These are phyloP conservation scores for Rhododendron ovatum DNA, from an alignment of 148 eudicot genomes.

Conservation along the genomic window DNA sequence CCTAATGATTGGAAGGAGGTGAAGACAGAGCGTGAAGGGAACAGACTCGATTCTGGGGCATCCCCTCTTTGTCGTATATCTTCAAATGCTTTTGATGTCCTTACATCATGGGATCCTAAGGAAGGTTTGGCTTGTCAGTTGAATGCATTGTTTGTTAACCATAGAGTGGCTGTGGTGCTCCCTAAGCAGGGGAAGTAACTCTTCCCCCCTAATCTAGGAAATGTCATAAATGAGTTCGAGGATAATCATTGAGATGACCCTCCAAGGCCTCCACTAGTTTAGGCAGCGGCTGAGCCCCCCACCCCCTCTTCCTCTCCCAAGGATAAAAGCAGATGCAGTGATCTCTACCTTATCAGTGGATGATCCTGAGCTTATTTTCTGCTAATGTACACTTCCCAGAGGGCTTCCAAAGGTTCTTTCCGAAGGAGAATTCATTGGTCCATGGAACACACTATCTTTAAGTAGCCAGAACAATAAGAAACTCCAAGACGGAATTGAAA, in stretches of 20 bases:
- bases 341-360: background rate
- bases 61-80: background rate
- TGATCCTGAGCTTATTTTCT: background rate
- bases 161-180: background rate
- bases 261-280: background rate
- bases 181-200: background rate
- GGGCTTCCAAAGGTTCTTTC: background rate
- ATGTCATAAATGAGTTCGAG: background rate
- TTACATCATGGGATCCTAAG: background rate
- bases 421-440: background rate
- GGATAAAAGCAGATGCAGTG: background rate
- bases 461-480: background rate
- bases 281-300: background rate
- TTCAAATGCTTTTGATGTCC: background rate
- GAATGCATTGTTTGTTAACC: background rate
- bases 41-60: background rate
- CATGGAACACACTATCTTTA: background rate
- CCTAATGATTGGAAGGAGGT: background rate
- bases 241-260: background rate
- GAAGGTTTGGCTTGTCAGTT: background rate
- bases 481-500: background rate
- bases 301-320: background rate
- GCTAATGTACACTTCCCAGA: background rate
- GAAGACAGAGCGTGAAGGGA: background rate
- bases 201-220: background rate